These are phyloP conservation scores for Yamadazyma epiphylla DNA, from an alignment of 1,139 yeast genomes.

Conservation along the genomic window DNA sequence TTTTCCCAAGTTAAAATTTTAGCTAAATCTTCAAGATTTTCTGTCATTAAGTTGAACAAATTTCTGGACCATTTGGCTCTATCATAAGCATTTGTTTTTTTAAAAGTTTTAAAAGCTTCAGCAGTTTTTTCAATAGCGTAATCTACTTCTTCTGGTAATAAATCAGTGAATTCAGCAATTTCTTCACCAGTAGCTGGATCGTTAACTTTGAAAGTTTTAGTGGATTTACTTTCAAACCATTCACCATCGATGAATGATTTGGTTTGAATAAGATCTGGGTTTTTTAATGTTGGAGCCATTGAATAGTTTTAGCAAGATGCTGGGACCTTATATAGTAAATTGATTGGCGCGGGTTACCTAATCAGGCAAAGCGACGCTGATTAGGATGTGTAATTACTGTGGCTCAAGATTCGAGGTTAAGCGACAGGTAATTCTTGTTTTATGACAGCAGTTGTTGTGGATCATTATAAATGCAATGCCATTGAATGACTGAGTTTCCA, in stretches of 20 bases:
- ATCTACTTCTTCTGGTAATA: constrained; percentile 51
- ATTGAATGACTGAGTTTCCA: no score
- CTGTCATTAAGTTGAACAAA: constrained; percentile 42
- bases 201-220: constrained; percentile 57
- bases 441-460: no score
- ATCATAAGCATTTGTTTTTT: constrained; percentile 58
- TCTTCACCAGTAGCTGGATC: constrained; percentile 72
- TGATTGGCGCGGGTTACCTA: no score
- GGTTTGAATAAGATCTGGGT: constrained; percentile 53
- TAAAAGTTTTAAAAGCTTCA: constrained; percentile 56
- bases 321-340: no score
- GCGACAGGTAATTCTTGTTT: no score
- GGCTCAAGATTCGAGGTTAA: no score
- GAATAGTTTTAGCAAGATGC: no score
- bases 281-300: constrained; percentile 28
- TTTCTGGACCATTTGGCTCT: constrained; percentile 65
- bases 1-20: constrained; percentile 41
- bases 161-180: constrained; percentile 56
- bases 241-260: constrained; percentile 67
- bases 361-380: no score
- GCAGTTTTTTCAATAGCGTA: constrained; percentile 61
- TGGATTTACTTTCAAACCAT: constrained; percentile 54
- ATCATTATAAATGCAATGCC: no score
- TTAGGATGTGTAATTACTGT: no score
- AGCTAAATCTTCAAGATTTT: constrained; percentile 41